These are phyloP conservation scores for Backusella macrospora DNA, from an alignment of 192 early-diverging fungal genomes.

Conservation along the genomic window DNA sequence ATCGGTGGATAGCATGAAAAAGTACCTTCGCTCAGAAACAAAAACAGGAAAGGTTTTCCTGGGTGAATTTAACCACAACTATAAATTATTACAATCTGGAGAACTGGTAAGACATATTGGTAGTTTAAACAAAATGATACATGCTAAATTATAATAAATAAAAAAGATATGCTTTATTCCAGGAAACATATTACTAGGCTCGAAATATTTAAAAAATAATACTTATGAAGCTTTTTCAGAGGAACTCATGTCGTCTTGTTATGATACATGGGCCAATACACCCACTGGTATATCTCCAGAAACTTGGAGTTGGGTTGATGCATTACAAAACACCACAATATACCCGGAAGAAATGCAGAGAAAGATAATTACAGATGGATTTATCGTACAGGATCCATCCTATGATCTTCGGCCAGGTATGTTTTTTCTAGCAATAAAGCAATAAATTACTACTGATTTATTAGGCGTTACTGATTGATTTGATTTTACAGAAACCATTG, in stretches of 20 bases:
- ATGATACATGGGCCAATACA: slow-evolving; percentile 45
- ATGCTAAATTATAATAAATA: neutral
- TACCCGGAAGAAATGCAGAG: slow-evolving; percentile 17
- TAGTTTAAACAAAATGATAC: neutral
- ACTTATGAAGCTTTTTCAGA: slow-evolving; percentile 40
- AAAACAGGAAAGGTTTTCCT: slow-evolving; percentile 22
- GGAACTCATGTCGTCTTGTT: slow-evolving; percentile 50
- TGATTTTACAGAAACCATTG: slow-evolving; percentile 61
- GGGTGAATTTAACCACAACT: slow-evolving; percentile 14
- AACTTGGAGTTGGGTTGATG: slow-evolving; percentile 38
- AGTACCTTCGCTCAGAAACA: slow-evolving; percentile 30
- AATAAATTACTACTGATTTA: neutral
- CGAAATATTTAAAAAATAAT: slow-evolving; percentile 44
- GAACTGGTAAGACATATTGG: slow-evolving; percentile 30
- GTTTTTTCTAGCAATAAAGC: neutral
- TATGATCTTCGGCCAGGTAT: slow-evolving; percentile 59
- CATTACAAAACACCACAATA: neutral
- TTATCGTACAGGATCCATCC: neutral
- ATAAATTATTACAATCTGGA: slow-evolving; percentile 30
- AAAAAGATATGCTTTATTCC: slow-evolving; percentile 56
- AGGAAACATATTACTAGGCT: slow-evolving; percentile 55
- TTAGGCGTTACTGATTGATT: neutral
- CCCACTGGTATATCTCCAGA: slow-evolving; percentile 58
- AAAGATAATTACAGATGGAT: slow-evolving; percentile 18
- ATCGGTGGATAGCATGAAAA: slow-evolving; percentile 27